These are phyloP conservation scores for Talaromyces proteolyticus DNA, from an alignment of 495 filamentous ascomycete genomes.

Conservation along the genomic window DNA sequence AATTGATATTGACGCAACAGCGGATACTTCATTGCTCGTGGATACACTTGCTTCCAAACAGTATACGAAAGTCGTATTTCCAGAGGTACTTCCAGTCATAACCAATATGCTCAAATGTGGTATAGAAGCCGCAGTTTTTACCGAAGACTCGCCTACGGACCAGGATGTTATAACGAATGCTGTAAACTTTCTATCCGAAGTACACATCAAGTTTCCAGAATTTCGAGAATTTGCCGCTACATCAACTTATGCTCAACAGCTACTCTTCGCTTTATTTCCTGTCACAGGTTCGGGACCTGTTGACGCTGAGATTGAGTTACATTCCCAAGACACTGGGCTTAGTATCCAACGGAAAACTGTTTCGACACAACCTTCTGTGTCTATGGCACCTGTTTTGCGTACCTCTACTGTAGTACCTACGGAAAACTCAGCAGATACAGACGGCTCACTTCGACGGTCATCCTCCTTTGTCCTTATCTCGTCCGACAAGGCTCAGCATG, in stretches of 20 bases:
- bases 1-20: constrained; percentile 64
- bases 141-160: constrained; percentile 4
- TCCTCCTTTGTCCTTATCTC: constrained; percentile 89
- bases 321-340: constrained; percentile 68
- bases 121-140: constrained; percentile 44
- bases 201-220: constrained; percentile 62
- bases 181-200: constrained; percentile 70
- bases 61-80: constrained; percentile 59
- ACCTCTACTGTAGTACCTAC: constrained; percentile 57
- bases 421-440: constrained; percentile 38
- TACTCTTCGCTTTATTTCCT: constrained; percentile 77
- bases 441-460: constrained; percentile 57
- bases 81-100: constrained; percentile 76
- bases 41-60: constrained; percentile 56
- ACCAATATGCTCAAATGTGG: constrained; percentile 84
- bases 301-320: constrained; percentile 74
- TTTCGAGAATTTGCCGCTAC: constrained; percentile 77
- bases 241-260: constrained; percentile 71
- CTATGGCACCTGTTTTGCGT: constrained; percentile 58
- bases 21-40: constrained; percentile 67
- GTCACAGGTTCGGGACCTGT: constrained; percentile 77
- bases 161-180: constrained; percentile 58
- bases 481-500: constrained; percentile 52
- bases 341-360: constrained; percentile 85
- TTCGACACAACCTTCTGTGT: constrained; percentile 66